These are phyloP conservation scores for Leishmania tropica DNA, from an alignment of 208 protist species.

Conservation along the genomic window DNA sequence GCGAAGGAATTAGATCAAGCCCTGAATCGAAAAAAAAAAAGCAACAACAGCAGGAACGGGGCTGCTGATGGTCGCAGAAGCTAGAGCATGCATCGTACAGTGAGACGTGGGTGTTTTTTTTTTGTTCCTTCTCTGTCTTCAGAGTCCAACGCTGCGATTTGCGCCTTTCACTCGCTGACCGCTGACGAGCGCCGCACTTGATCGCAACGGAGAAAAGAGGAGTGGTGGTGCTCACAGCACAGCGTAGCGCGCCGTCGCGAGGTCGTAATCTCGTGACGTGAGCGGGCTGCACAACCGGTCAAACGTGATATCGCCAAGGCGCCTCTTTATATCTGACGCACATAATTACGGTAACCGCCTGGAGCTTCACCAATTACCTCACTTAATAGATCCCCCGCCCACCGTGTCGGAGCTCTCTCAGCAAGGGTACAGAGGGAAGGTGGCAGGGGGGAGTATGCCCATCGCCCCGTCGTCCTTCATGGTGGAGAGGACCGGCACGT, in stretches of 20 bases:
- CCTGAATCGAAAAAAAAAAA: not conserved
- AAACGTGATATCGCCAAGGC: not conserved
- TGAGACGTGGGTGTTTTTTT: not conserved
- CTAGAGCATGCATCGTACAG: not conserved
- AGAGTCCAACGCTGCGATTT: not conserved
- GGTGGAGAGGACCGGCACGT: constrained; percentile 16
- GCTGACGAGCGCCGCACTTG: not conserved
- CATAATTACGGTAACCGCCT: not conserved
- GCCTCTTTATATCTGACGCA: not conserved
- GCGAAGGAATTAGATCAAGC: not conserved
- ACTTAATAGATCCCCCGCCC: not conserved
- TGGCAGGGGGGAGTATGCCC: constrained; percentile 2
- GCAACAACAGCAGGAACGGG: not conserved
- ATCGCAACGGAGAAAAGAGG: not conserved
- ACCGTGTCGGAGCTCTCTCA: not conserved
- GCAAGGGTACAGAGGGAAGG: not conserved
- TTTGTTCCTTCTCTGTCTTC: too few species aligned
- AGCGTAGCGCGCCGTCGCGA: not conserved
- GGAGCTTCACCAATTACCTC: not conserved
- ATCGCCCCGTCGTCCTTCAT: constrained; percentile 20
- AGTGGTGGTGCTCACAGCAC: not conserved
- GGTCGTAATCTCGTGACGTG: not conserved
- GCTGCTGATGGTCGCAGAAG: not conserved
- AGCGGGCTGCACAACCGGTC: not conserved
- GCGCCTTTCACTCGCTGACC: not conserved